Evolutionary conservation across 2,329 filamentous ascomycete species (phyloP).

Genomic region (Verticillium longisporum): DNA sequence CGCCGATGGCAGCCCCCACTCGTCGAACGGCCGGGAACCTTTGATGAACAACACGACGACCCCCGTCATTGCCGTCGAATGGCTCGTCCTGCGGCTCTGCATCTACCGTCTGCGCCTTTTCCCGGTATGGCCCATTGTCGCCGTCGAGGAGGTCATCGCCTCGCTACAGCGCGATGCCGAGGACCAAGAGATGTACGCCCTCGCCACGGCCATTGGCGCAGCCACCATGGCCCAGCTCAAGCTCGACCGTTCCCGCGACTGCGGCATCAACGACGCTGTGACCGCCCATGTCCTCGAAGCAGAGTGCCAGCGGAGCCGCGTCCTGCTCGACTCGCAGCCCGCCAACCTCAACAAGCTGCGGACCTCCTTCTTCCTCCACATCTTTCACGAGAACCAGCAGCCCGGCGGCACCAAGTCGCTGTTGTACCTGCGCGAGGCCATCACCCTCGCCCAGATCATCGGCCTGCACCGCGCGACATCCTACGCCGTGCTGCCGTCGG

Average conservation of each 20-base stretch:
- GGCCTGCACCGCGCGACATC: constrained; percentile 35
- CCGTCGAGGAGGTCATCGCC: constrained; percentile 32
- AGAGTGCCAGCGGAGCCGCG: constrained; percentile 25
- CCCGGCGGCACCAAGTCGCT: constrained; percentile 38
- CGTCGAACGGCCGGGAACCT: neutral
- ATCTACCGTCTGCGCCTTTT: constrained; percentile 42
- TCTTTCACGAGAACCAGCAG: constrained; percentile 42
- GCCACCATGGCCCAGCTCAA: constrained; percentile 43
- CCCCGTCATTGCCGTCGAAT: constrained; percentile 7
- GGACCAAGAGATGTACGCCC: constrained; percentile 26
- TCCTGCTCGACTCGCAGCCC: constrained; percentile 18
- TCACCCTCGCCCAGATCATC: constrained; percentile 44
- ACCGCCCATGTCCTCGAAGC: constrained; percentile 25
- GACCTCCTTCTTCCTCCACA: constrained; percentile 43
- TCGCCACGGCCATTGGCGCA: constrained; percentile 38
- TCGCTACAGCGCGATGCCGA: constrained; percentile 24
- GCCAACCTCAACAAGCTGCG: constrained; percentile 33
- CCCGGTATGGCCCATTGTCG: constrained; percentile 44
- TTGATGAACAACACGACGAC: neutral
- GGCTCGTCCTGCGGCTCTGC: constrained; percentile 23
- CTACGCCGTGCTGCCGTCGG: constrained; percentile 24
- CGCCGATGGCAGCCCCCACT: neutral
- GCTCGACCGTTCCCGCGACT: constrained; percentile 23
- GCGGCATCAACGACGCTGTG: constrained; percentile 20
- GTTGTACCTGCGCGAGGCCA: constrained; percentile 40